Base-by-base conservation (phyloP, 1,284 basidiomycete genomes). In the Rhodotorula sp. region DNA sequence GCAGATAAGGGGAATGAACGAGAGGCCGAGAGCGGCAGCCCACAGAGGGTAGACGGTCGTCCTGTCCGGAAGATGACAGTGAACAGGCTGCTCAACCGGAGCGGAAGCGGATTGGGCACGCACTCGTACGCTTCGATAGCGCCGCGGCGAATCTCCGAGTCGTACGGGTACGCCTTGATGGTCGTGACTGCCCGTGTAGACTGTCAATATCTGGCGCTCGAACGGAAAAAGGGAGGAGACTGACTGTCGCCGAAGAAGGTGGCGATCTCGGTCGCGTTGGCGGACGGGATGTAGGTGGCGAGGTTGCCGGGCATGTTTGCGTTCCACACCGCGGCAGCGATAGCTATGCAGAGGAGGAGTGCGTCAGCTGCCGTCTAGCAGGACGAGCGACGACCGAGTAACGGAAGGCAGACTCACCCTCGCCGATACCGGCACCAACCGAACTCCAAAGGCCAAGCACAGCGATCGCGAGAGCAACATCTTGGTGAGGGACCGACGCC, bases 401-500 rank as follows among this genome's bases (percentile, higher is more conserved):
- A 5, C 25, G 75, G 34, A 34, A 34, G 5, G 34, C 34, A 3
- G 2, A 5, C 34, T 34, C 34, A 34, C 34, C 72, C 42, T 57
- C 60, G 25, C 74, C 65, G 74, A 79, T 67, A 46, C 75, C 41
- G 41, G 53, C 61, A 19, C 78, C 78, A 4, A 79, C 67, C 9
- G 54, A 57, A 2, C 77, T 73, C 77, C 77, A 79, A 41, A 80
- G 58, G 16, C 69, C 68, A 12, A 80, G 73, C 13, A 77, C 72
- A 0, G 78, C 64, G 48, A 80, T 79, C 46, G 74, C 78, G 56
- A 76, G 72, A 0, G 79, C 78, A 10, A 80, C 73, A 60, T 80
- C 79, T 55, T 74, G 68, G 66, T 80, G 79, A 8, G 79, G 77
- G 14, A 80, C 79, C 16, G 77, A 77, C 0, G 76, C 79, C 60